phyloP scores from a whole-genome alignment of 1,284 basidiomycete genomes.

The Exobasidium rhododendri region DNA sequence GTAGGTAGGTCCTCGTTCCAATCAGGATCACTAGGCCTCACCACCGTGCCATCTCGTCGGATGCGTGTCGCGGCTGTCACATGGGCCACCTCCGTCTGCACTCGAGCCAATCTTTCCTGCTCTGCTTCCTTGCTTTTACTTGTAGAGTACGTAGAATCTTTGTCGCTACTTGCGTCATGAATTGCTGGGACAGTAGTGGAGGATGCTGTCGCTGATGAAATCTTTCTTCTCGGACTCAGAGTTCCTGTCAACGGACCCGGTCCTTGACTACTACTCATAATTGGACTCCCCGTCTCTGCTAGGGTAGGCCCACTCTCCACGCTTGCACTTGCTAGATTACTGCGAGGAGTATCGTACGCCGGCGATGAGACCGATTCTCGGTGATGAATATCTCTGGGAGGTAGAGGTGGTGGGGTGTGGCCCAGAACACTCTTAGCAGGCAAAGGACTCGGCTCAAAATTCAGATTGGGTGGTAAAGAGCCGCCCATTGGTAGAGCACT shows the following conservation, averaged over 20 bases:
- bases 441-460: constrained; percentile 1
- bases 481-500: constrained; percentile 1
- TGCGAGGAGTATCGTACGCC: background rate
- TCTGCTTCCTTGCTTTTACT: constrained; percentile 9
- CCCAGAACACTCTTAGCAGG: background rate
- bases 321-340: constrained; percentile 2
- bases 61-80: background rate
- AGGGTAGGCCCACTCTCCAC: constrained; percentile 10
- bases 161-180: background rate
- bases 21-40: constrained; percentile 2
- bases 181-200: background rate
- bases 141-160: background rate
- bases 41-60: constrained; percentile 5
- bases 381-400: constrained; percentile 8
- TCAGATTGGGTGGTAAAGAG: constrained; percentile 13
- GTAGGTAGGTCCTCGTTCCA: background rate
- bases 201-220: background rate
- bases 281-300: constrained; percentile 15
- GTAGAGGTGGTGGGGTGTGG: background rate
- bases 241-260: constrained; percentile 4
- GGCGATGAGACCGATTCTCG: background rate
- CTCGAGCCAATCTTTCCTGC: constrained; percentile 4
- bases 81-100: constrained; percentile 1
- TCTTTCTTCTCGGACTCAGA: constrained; percentile 7
- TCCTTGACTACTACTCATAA: background rate